Base-by-base conservation (phyloP, 805 yeast species). In the Zygoascus bituminiphila region DNA sequence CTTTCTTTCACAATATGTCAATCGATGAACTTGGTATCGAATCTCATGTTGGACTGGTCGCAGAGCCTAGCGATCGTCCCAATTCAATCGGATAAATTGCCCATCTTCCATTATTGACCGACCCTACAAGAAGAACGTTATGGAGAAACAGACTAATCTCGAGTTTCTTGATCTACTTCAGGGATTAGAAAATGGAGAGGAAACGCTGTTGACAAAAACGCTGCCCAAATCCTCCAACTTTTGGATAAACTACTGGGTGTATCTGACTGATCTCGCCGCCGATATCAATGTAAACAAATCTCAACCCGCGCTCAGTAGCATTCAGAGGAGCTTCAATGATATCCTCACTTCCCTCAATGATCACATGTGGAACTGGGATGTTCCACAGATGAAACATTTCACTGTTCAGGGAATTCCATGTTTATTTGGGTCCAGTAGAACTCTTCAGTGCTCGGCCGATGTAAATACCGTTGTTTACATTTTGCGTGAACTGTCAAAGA, bases 371-470 rank as follows among this genome's bases (percentile, higher is more conserved):
- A 33, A 35, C 23, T 35, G 41, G 21, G 47, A 44, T 12, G 12
- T 42, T 2, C 39, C 26, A 5, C 41, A 24, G 15, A n/a, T 44
- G 31, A 10, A 31, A 5, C 17, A 22, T 19, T n/a, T n/a, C 21
- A 23, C 20, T 33, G 10, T 35, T 31, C 33, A 12, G 20, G 57
- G 53, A 6, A 44, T 52, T 17, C 50, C 53, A 12, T 54, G 56
- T 37, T 39, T 61, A 38, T 46, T 35, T n/a, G 65, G 65, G 8
- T 26, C 43, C 6, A 55, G 61, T 5, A 56, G 56, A 19, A 58
- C 54, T 42, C 65, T 63, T n/a, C 64, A 57, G 26, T 54, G 60
- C 44, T 37, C 58, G n/a, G 63, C 58, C 36, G 67, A 63, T 50
- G 66, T 64, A 40, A 60, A 63, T 62, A 44, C 59, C 22, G 54